These are phyloP conservation scores for Ophiostoma pallidulum DNA, from an alignment of 2,329 filamentous ascomycete genomes.

Conservation along the genomic window DNA sequence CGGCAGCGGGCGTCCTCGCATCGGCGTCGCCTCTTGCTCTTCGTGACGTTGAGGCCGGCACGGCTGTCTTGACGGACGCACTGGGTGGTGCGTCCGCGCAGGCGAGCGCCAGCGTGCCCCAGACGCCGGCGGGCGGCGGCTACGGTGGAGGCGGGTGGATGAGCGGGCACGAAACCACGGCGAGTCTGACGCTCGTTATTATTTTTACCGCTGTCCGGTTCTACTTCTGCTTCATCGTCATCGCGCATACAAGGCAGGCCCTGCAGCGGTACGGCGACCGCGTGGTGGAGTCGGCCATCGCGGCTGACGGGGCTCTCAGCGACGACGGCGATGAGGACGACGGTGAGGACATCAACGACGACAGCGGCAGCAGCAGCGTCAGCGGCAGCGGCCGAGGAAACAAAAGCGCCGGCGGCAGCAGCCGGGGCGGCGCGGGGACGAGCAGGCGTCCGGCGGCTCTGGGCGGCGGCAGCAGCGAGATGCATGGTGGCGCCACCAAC, in stretches of 20 bases:
- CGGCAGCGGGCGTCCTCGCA: not conserved
- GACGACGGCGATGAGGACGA: constrained; percentile 30
- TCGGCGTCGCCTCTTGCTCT: not conserved
- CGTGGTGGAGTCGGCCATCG: constrained; percentile 5
- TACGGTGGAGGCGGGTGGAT: constrained; percentile 17
- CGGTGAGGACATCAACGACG: constrained; percentile 1
- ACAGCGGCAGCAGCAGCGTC: constrained; percentile 2
- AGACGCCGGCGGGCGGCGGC: constrained; percentile 4
- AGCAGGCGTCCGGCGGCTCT: too few species aligned
- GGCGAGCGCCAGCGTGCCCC: too few species aligned
- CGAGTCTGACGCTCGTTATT: constrained; percentile 69
- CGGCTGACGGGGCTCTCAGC: constrained; percentile 31
- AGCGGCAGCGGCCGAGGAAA: not conserved
- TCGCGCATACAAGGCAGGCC: constrained; percentile 71
- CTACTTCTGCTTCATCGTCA: constrained; percentile 77
- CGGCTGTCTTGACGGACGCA: too few species aligned
- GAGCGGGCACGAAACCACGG: constrained; percentile 49
- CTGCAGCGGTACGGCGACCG: constrained; percentile 57
- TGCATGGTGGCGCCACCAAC: constrained; percentile 21
- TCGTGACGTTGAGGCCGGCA: not conserved
- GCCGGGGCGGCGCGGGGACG: constrained; percentile 29
- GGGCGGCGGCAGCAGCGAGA: too few species aligned
- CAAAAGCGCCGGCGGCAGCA: constrained; percentile 3
- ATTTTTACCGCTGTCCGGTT: constrained; percentile 64
- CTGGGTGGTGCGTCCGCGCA: not conserved